A percentile compares a stretch with the other conserved stretches of the same genome.
These are phyloP conservation scores for Pseudocercospora macadamiae DNA, from an alignment of 2,329 filamentous ascomycete genomes.

Conservation along the genomic window DNA sequence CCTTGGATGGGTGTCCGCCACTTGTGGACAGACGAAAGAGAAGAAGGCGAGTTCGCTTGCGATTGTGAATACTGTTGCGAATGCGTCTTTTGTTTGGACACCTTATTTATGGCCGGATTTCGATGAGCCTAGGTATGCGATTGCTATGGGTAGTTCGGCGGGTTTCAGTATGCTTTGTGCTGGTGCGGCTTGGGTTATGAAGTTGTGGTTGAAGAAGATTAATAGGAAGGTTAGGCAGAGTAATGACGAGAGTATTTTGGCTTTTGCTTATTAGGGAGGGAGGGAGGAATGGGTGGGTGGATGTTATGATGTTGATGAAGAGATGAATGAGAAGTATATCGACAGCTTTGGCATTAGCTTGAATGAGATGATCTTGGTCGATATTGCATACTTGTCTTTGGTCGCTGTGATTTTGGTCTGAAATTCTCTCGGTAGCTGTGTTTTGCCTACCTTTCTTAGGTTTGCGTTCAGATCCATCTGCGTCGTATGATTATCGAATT, in stretches of 20 bases:
- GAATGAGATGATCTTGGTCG: too few relatives aligned
- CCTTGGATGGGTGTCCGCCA: slow-evolving; percentile 51
- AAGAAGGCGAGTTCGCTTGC: slow-evolving; percentile 54
- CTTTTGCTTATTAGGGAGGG: slow-evolving; percentile 33
- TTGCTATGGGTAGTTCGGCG: slow-evolving; percentile 50
- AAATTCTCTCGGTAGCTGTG: too few relatives aligned
- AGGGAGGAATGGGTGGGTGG: not conserved
- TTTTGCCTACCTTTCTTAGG: too few relatives aligned
- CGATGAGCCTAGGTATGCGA: slow-evolving; percentile 50
- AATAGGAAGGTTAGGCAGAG: slow-evolving; percentile 44
- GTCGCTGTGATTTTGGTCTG: too few relatives aligned
- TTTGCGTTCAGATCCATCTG: too few relatives aligned
- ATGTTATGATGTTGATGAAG: not conserved
- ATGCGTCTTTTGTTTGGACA: slow-evolving; percentile 55
- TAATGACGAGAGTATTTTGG: slow-evolving; percentile 33
- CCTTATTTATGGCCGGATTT: slow-evolving; percentile 54
- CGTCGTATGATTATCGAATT: too few relatives aligned
- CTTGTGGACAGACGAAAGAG: slow-evolving; percentile 53
- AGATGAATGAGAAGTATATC: not conserved
- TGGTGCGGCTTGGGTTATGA: slow-evolving; percentile 49
- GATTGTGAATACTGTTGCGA: slow-evolving; percentile 54
- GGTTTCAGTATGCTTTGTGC: slow-evolving; percentile 49
- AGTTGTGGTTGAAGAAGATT: slow-evolving; percentile 44
- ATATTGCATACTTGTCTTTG: too few relatives aligned
- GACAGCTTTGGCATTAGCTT: not conserved